Evolutionary conservation across 1,284 basidiomycete genomes (phyloP), one percentile per base, ranked within the genome.

Genomic region (Boletus sp.): DNA sequence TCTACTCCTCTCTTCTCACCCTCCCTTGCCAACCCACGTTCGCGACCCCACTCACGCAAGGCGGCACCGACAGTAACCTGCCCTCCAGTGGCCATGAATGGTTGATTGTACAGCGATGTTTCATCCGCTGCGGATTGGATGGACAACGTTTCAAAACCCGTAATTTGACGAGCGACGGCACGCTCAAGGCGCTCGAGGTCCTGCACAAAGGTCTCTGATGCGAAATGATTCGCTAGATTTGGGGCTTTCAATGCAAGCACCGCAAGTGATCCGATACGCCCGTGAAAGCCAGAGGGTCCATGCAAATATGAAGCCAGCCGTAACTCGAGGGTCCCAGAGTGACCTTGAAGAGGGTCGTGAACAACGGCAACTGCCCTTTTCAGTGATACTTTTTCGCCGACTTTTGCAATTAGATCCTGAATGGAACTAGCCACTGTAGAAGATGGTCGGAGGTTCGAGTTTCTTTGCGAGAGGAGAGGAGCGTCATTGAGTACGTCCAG

Each of bases 341-440:
- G 64, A 8, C 65, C 57, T 1, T 71, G 71, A 46, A 79, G 70
- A 4, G 84, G 76, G 16, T 73, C 69, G 37, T 83, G 79, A n/a
- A 83, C 78, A 50, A 94, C 76, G 3, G 82, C 73, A 17, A 80
- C 72, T 1, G 85, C 94, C 44, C 94, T 78, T 41, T 83, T 77
- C 16, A 98, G 71, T 7, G 80, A 77, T 52, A 98, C 82, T 62
- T 94, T 95, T 66, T 98, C 94, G 37, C 94, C 94, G 13, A 95
- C 82, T 59, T 89, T 88, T 17, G 88, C 79, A 49, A 95, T 85
- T 20, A 88, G 72, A 53, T 91, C 82, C 25, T 84, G 81, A 57
- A 98, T 88, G 26, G 89, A 82, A 48, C 76, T 74, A 25, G 75
- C 75, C n/a, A 95, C 81, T 2, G 89, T 90, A 7, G 69, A 60